These are phyloP conservation scores for Trametes sp. DNA, from an alignment of 1,284 basidiomycete genomes.

Conservation along the genomic window DNA sequence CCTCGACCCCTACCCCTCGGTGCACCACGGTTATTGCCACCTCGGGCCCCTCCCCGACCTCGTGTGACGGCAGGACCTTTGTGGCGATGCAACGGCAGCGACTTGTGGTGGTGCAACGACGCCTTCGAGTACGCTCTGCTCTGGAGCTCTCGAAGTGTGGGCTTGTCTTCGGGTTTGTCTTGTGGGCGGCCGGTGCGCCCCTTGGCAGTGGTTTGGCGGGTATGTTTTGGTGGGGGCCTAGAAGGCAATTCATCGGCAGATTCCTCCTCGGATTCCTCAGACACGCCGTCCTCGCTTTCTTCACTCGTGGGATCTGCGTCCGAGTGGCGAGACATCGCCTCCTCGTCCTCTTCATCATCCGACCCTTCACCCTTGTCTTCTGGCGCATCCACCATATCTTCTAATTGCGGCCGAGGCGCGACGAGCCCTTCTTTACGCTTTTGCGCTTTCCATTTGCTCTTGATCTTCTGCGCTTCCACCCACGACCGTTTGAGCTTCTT, in stretches of 20 bases:
- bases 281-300: slow-evolving; percentile 27
- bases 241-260: slow-evolving; percentile 21
- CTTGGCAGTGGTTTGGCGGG: background rate
- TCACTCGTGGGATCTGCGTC: slow-evolving; percentile 3
- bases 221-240: slow-evolving; percentile 3
- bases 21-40: slow-evolving; percentile 23
- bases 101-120: slow-evolving; percentile 63
- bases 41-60: slow-evolving; percentile 29
- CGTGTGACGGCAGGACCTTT: slow-evolving; percentile 22
- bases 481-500: slow-evolving; percentile 77
- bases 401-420: slow-evolving; percentile 30
- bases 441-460: slow-evolving; percentile 79
- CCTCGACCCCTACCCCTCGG: slow-evolving; percentile 19
- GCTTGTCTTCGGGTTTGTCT: slow-evolving; percentile 18
- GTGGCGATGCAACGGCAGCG: slow-evolving; percentile 50
- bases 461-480: slow-evolving; percentile 77
- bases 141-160: slow-evolving; percentile 60
- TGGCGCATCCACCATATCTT: slow-evolving; percentile 22
- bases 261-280: slow-evolving; percentile 12
- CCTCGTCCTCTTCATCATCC: slow-evolving; percentile 18
- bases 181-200: background rate
- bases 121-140: slow-evolving; percentile 66
- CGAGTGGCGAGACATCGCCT: slow-evolving; percentile 12
- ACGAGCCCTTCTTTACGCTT: slow-evolving; percentile 65
- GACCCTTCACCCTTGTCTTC: slow-evolving; percentile 23